Evolutionary conservation across 83 land plant genomes (phyloP).

Genomic region (Diphasiastrum complanatum): DNA sequence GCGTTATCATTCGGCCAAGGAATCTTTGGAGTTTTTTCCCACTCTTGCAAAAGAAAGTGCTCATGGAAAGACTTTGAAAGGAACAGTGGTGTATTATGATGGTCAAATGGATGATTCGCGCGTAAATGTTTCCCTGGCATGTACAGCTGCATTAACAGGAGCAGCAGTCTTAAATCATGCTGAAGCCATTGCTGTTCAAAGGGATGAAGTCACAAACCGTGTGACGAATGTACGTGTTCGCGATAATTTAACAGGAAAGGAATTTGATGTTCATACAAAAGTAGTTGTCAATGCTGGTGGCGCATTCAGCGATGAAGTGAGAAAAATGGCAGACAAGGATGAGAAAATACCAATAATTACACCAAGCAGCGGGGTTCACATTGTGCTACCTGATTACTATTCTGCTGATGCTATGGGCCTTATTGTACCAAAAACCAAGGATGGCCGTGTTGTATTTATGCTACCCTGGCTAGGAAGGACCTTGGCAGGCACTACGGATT

Average conservation of each 20-base stretch:
- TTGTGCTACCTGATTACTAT: slow-evolving; percentile 93
- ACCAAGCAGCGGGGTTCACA: slow-evolving; percentile 96
- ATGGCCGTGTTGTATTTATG: slow-evolving; percentile 98
- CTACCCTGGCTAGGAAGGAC: slow-evolving; percentile 97
- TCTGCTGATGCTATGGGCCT: slow-evolving; percentile 97
- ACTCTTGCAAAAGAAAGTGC: slow-evolving; percentile 65
- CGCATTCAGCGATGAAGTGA: slow-evolving; percentile 85
- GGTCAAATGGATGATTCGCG: slow-evolving; percentile 98
- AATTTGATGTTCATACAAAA: slow-evolving; percentile 89
- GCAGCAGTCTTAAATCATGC: slow-evolving; percentile 91
- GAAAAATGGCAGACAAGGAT: slow-evolving; percentile 67
- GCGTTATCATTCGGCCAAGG: slow-evolving; percentile 73
- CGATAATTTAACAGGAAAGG: slow-evolving; percentile 58
- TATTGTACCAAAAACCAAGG: slow-evolving; percentile 97
- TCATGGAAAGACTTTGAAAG: slow-evolving; percentile 57
- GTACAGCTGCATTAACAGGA: slow-evolving; percentile 89
- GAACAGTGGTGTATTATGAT: slow-evolving; percentile 96
- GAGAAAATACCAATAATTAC: slow-evolving; percentile 56
- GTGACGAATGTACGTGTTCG: slow-evolving; percentile 69
- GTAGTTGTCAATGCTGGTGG: slow-evolving; percentile 96
- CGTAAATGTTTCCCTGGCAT: slow-evolving; percentile 83
- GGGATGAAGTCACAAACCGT: slow-evolving; percentile 54
- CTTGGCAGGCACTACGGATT: slow-evolving; percentile 97
- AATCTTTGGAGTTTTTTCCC: slow-evolving; percentile 80
- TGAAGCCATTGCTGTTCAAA: slow-evolving; percentile 64